Evolutionary conservation across 2,329 filamentous ascomycete genomes (phyloP), one percentile per base, ranked within the genome.

Genomic region (Fusarium pilosicola): DNA sequence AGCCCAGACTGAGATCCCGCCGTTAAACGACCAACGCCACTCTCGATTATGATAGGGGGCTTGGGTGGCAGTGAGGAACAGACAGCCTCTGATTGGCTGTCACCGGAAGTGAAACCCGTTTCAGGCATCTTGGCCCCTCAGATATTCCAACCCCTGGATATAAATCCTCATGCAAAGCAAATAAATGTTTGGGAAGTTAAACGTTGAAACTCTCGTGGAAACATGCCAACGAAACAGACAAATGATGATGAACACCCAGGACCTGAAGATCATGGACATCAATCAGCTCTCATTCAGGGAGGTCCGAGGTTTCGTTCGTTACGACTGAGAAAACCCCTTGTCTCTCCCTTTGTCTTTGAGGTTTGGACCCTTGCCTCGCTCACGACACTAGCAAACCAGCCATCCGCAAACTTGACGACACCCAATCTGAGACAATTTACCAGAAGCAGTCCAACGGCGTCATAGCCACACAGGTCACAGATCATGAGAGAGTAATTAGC

Each of bases 51-150:
- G 55, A 63, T 58, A 67, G 70, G 65, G 68, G 69, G 46, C 28
- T 30, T 32, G 30, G 30, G 48, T 58, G 45, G 13, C 38, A 74
- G 70, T 73, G 71, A 74, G 68, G 58, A 28, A 57, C 41, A 60
- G 28, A 32, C 39, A 22, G 6, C 24, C 39, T 24, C 6, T 75
- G 64, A 78, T 78, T 78, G 73, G 76, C 26, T 18, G 7, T 22
- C 11, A 24, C 4, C 4, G 14, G 6, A 69, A 41, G 56, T 75
- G 75, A 77, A 78, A 77, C 75, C 62, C 71, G 76, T 78, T 76
- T 78, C 76, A 78, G 76, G 71, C 74, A 76, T 76, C 52, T 58
- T 73, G 68, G 59, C 55, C 57, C 39, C 58, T 60, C 58, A 66
- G 36, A 48, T 56, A 54, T 48, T 55, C 54, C 51, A 59, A 57